Conservation (phyloP, 2,329 filamentous ascomycete species). For the Lojkania enalia region DNA sequence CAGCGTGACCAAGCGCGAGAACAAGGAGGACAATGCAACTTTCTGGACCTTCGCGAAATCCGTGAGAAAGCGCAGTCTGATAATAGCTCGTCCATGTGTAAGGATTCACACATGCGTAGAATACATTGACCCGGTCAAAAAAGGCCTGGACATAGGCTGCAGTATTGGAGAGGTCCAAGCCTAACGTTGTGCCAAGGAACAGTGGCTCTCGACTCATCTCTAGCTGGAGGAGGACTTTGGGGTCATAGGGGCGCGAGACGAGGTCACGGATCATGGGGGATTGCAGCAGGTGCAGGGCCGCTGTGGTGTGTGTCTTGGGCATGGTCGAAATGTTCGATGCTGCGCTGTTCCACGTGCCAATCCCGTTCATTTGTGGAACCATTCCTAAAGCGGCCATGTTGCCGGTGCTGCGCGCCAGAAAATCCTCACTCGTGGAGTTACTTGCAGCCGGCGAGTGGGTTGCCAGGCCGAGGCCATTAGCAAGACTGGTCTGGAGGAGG, state of each 20-base stretch:
- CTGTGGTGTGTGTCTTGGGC: slow-evolving; percentile 83
- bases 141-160: slow-evolving; percentile 76
- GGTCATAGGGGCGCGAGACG: slow-evolving; percentile 76
- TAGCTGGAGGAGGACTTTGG: slow-evolving; percentile 77
- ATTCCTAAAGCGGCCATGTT: slow-evolving; percentile 42
- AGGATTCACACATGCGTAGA: slow-evolving; percentile 84
- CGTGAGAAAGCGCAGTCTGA: slow-evolving; percentile 71
- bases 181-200: slow-evolving; percentile 59
- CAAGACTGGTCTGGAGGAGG: slow-evolving; percentile 71
- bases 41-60: slow-evolving; percentile 77
- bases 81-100: slow-evolving; percentile 79
- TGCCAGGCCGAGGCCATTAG: slow-evolving; percentile 59
- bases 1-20: slow-evolving; percentile 75
- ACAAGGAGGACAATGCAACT: slow-evolving; percentile 82
- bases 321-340: slow-evolving; percentile 76
- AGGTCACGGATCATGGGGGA: slow-evolving; percentile 81
- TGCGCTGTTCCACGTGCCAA: slow-evolving; percentile 70
- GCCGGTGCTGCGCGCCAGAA: slow-evolving; percentile 44
- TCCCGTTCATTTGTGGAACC: slow-evolving; percentile 55
- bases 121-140: slow-evolving; percentile 79
- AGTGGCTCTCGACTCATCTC: slow-evolving; percentile 81
- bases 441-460: slow-evolving; percentile 57
- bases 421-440: slow-evolving; percentile 51
- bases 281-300: slow-evolving; percentile 75
- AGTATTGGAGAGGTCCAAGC: slow-evolving; percentile 74